A percentile compares a stretch with the other conserved stretches of the same genome.
Evolutionary conservation across 2,329 filamentous ascomycete species (phyloP).

Genomic region (Penicillium concentricum): DNA sequence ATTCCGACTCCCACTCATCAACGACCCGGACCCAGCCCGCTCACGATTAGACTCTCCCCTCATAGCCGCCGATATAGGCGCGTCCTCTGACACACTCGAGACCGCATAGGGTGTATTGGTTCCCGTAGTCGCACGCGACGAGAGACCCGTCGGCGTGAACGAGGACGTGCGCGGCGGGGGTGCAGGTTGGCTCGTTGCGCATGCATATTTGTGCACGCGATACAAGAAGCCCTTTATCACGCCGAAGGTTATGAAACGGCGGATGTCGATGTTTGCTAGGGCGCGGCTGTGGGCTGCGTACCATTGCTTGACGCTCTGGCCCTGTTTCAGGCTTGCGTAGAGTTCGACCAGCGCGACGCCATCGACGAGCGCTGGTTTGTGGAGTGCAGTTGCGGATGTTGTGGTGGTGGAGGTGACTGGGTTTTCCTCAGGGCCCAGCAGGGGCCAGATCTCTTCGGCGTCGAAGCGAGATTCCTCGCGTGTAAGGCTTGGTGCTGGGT

Average conservation of each 20-base stretch:
- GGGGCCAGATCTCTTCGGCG: slow-evolving; percentile 45
- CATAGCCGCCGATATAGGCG: slow-evolving; percentile 9
- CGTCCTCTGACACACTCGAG: slow-evolving; percentile 23
- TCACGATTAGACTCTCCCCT: slow-evolving; percentile 20
- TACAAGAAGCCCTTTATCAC: slow-evolving; percentile 94
- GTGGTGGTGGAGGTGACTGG: slow-evolving; percentile 6
- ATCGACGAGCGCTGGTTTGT: slow-evolving; percentile 34
- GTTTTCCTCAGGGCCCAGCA: slow-evolving; percentile 32
- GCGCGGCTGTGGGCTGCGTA: slow-evolving; percentile 71
- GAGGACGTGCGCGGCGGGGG: slow-evolving; percentile 26
- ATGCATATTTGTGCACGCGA: slow-evolving; percentile 85
- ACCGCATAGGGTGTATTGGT: slow-evolving; percentile 31
- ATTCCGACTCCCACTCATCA: slow-evolving; percentile 29
- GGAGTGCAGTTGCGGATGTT: slow-evolving; percentile 2
- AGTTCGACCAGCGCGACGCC: slow-evolving; percentile 67
- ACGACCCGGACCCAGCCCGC: slow-evolving; percentile 27
- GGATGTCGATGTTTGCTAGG: slow-evolving; percentile 76
- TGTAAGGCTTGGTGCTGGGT: slow-evolving; percentile 20
- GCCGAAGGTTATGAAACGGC: slow-evolving; percentile 91
- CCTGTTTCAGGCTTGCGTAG: slow-evolving; percentile 80
- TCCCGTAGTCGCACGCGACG: slow-evolving; percentile 32
- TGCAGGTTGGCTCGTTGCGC: slow-evolving; percentile 46
- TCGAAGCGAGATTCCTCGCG: slow-evolving; percentile 26
- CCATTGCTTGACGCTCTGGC: slow-evolving; percentile 84
- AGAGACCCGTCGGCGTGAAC: slow-evolving; percentile 24